These are phyloP conservation scores for Delitschia confertaspora DNA, from an alignment of 495 filamentous ascomycete species.

Conservation along the genomic window DNA sequence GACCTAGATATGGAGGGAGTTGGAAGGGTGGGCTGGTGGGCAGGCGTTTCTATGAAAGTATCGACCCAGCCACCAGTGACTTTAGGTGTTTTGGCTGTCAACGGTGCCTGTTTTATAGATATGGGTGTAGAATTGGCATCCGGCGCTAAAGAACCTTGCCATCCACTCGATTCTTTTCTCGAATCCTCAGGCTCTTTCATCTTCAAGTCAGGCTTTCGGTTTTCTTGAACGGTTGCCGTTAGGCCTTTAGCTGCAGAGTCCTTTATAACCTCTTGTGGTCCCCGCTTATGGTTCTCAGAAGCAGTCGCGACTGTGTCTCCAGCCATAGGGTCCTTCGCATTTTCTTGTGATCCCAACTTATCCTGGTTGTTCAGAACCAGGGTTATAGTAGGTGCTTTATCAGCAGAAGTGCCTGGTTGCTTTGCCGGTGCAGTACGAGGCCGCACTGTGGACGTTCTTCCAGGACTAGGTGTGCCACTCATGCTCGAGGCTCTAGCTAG, in stretches of 20 bases:
- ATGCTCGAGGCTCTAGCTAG: slow-evolving; percentile 54
- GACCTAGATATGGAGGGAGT: slow-evolving; percentile 6
- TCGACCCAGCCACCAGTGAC: slow-evolving; percentile 44
- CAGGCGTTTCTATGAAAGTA: slow-evolving; percentile 29
- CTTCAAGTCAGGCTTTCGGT: background rate
- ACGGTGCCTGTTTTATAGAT: slow-evolving; percentile 7
- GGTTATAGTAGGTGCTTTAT: slow-evolving; percentile 1
- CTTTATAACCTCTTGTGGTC: background rate
- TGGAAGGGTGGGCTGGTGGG: background rate
- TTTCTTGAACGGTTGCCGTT: background rate
- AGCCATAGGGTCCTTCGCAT: background rate
- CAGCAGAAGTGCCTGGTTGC: slow-evolving; percentile 6
- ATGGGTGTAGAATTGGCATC: slow-evolving; percentile 20
- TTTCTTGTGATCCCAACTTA: background rate
- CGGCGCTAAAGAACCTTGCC: background rate
- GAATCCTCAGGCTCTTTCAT: too few species aligned
- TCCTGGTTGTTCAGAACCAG: background rate
- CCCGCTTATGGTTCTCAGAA: background rate
- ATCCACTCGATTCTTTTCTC: too few species aligned
- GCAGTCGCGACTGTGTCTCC: background rate
- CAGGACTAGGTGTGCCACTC: slow-evolving; percentile 38
- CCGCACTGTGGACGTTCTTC: slow-evolving; percentile 10
- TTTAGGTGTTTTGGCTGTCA: slow-evolving; percentile 35
- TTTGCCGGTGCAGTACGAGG: slow-evolving; percentile 11
- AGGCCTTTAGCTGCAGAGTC: background rate